phyloP scores from a whole-genome alignment of 495 filamentous ascomycete genomes.

The Lophiostoma macrostomum region DNA sequence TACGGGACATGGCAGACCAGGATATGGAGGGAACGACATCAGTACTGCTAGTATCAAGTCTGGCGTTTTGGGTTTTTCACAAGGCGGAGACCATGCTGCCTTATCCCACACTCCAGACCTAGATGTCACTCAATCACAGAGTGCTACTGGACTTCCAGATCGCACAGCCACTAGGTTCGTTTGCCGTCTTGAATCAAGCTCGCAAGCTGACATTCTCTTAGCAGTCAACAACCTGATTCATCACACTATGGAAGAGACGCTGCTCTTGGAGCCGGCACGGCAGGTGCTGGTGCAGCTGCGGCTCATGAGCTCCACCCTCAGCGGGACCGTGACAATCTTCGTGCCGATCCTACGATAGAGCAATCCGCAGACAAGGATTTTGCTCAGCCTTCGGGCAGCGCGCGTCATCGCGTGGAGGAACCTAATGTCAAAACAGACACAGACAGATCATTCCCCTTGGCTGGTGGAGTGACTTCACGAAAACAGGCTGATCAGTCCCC shows the following conservation, averaged over 20 bases:
- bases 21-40: constrained; percentile 5
- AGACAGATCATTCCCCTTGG: background rate
- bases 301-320: constrained; percentile 1
- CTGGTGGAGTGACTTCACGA: constrained; percentile 13
- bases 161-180: background rate
- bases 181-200: background rate
- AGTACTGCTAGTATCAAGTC: constrained; percentile 40
- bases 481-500: background rate
- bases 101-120: background rate
- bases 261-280: background rate
- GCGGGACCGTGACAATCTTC: background rate
- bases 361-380: background rate
- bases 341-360: background rate
- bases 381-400: background rate
- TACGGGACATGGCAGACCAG: background rate
- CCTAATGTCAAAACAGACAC: background rate
- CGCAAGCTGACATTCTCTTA: background rate
- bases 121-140: background rate
- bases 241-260: background rate
- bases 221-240: background rate
- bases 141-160: background rate
- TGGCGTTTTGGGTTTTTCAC: constrained; percentile 34
- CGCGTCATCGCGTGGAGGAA: background rate
- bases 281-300: background rate
- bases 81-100: constrained; percentile 10